Evolutionary conservation across 2,329 filamentous ascomycete species (phyloP).

Genomic region (Zopfia rhizophila): DNA sequence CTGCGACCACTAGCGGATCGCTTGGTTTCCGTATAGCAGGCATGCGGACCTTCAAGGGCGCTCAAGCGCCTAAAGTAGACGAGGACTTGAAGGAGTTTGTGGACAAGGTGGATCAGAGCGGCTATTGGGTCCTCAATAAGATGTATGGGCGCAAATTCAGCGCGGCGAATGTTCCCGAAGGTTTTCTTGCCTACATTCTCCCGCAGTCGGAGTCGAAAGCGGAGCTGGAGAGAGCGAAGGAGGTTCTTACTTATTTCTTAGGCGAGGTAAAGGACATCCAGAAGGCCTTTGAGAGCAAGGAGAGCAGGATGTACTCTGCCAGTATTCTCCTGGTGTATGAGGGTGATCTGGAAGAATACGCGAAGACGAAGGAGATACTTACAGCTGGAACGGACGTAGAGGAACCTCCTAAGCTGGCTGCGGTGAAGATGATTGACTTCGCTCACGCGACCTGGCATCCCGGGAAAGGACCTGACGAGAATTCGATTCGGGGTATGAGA

Average conservation of each 20-base stretch:
- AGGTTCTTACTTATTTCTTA: slow-evolving; percentile 55
- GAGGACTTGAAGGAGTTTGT: slow-evolving; percentile 41
- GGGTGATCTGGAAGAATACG: slow-evolving; percentile 67
- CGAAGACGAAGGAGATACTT: slow-evolving; percentile 51
- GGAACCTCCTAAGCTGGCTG: slow-evolving; percentile 72
- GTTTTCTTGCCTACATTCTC: slow-evolving; percentile 67
- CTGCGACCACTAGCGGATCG: slow-evolving; percentile 67
- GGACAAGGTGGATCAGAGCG: slow-evolving; percentile 58
- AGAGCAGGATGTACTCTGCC: slow-evolving; percentile 74
- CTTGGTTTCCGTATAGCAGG: slow-evolving; percentile 73
- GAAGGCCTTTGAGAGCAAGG: slow-evolving; percentile 67
- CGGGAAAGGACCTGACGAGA: slow-evolving; percentile 86
- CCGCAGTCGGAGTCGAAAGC: slow-evolving; percentile 41
- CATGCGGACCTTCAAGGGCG: slow-evolving; percentile 68
- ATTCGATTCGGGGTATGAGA: slow-evolving; percentile 77
- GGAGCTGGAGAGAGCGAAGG: slow-evolving; percentile 54
- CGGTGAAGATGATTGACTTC: slow-evolving; percentile 94
- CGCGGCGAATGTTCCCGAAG: slow-evolving; percentile 65
- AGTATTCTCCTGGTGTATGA: slow-evolving; percentile 74
- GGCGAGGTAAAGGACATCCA: slow-evolving; percentile 65
- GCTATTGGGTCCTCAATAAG: slow-evolving; percentile 72
- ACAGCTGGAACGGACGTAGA: slow-evolving; percentile 31
- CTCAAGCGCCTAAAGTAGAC: slow-evolving; percentile 28
- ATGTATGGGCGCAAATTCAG: slow-evolving; percentile 70
- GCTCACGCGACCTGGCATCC: slow-evolving; percentile 89